A percentile compares a stretch with the other conserved stretches of the same genome.
These are phyloP conservation scores for Aspergillus vadensis DNA, from an alignment of 2,329 filamentous ascomycete species.

Conservation along the genomic window DNA sequence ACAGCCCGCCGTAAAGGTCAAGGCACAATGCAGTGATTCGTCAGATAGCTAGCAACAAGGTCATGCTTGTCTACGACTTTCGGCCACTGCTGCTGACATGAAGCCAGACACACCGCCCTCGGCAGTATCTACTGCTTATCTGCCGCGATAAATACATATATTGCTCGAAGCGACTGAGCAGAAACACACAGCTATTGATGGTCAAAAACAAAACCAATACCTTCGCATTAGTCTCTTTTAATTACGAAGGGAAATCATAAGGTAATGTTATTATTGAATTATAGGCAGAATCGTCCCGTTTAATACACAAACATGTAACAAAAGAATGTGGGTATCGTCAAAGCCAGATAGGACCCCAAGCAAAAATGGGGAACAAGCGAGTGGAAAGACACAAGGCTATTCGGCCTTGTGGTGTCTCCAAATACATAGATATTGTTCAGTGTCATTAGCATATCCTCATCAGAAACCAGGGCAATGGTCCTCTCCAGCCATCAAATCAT, in stretches of 20 bases:
- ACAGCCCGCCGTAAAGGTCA: not conserved
- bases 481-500: constrained; percentile 2
- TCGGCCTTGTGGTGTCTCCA: not conserved
- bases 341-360: constrained; percentile 18
- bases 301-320: constrained; percentile 7
- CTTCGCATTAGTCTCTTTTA: not conserved
- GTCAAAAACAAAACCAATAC: not conserved
- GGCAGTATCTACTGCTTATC: constrained; percentile 3
- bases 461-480: not conserved
- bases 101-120: not conserved
- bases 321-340: constrained; percentile 40
- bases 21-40: not conserved
- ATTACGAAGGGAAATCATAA: not conserved
- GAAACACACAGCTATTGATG: not conserved
- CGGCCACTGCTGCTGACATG: not conserved
- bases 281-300: not conserved
- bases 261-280: not conserved
- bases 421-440: not conserved
- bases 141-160: not conserved
- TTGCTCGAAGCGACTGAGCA: not conserved
- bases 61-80: not conserved
- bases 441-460: constrained; percentile 19
- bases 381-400: constrained; percentile 10
- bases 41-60: not conserved
- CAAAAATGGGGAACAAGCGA: constrained; percentile 16